A percentile compares a stretch with the other conserved stretches of the same genome.
Evolutionary conservation across 2,329 filamentous ascomycete species (phyloP).

Genomic region (Cytospora mali): DNA sequence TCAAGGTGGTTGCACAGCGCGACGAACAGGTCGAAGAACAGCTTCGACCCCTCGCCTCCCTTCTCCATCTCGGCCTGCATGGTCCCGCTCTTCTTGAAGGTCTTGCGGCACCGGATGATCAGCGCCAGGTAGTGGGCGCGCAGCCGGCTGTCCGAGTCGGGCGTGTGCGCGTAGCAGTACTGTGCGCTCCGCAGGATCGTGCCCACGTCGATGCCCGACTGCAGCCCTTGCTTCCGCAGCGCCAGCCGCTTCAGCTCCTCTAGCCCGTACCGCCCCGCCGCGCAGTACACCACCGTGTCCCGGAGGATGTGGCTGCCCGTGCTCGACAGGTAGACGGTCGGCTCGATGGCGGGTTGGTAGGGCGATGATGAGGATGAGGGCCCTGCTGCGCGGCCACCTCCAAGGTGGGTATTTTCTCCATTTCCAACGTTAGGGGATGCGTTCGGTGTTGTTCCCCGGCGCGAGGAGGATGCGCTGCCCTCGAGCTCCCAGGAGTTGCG

Average conservation of each 20-base stretch:
- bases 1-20: slow-evolving; percentile 98
- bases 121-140: slow-evolving; percentile 96
- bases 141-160: slow-evolving; percentile 87
- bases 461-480: slow-evolving; percentile 52
- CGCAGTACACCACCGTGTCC: slow-evolving; percentile 94
- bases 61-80: slow-evolving; percentile 99
- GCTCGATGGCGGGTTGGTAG: slow-evolving; percentile 67
- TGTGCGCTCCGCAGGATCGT: slow-evolving; percentile 90
- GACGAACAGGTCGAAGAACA: slow-evolving; percentile 98
- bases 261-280: slow-evolving; percentile 86
- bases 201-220: slow-evolving; percentile 87
- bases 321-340: slow-evolving; percentile 77
- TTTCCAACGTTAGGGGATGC: slow-evolving; percentile 54
- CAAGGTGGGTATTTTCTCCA: slow-evolving; percentile 36
- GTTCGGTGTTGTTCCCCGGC: slow-evolving; percentile 45
- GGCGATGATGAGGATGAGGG: slow-evolving; percentile 40
- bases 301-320: slow-evolving; percentile 78
- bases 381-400: slow-evolving; percentile 46
- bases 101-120: slow-evolving; percentile 96
- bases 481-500: slow-evolving; percentile 89
- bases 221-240: slow-evolving; percentile 91
- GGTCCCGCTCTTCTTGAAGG: slow-evolving; percentile 96
- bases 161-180: slow-evolving; percentile 94
- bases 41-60: slow-evolving; percentile 72
- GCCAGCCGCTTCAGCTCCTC: slow-evolving; percentile 90